Evolutionary conservation across 441 rosid genomes (phyloP).

Genomic region (Pelargonium australe): DNA sequence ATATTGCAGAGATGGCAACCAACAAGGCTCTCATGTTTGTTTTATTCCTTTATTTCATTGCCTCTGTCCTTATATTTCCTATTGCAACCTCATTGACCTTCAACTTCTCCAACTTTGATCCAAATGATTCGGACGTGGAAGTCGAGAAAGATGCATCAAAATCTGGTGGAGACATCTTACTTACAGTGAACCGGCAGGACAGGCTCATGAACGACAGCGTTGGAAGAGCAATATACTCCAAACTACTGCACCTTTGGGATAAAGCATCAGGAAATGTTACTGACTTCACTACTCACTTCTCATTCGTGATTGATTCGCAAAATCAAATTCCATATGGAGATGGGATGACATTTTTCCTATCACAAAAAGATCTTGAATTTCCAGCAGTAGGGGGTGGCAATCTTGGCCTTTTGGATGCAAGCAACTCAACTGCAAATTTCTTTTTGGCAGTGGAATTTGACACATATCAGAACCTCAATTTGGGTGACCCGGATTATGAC

Average conservation of each 20-base stretch:
- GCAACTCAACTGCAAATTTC: not conserved
- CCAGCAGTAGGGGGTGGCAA: slow-evolving; percentile 3
- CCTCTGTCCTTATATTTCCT: too few relatives aligned
- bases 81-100: too few relatives aligned
- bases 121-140: too few relatives aligned
- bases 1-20: too few relatives aligned
- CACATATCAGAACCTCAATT: not conserved
- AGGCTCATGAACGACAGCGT: not conserved
- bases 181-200: too few relatives aligned
- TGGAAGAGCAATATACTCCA: not conserved
- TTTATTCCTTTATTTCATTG: too few relatives aligned
- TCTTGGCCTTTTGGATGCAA: slow-evolving; percentile 24
- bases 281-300: slow-evolving; percentile 30
- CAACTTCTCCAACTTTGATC: too few relatives aligned
- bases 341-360: slow-evolving; percentile 35
- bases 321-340: not conserved
- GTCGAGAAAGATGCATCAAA: too few relatives aligned
- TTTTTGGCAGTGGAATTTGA: slow-evolving; percentile 41
- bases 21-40: too few relatives aligned
- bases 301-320: slow-evolving; percentile 22
- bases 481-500: slow-evolving; percentile 12
- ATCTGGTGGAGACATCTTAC: too few relatives aligned
- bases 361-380: slow-evolving; percentile 10
- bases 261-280: slow-evolving; percentile 18
- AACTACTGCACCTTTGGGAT: slow-evolving; percentile 27